A percentile compares a stretch with the other conserved stretches of the same genome.
Evolutionary conservation across 306 rosid species (phyloP).

Genomic region (Hylodesmum podocarpum): DNA sequence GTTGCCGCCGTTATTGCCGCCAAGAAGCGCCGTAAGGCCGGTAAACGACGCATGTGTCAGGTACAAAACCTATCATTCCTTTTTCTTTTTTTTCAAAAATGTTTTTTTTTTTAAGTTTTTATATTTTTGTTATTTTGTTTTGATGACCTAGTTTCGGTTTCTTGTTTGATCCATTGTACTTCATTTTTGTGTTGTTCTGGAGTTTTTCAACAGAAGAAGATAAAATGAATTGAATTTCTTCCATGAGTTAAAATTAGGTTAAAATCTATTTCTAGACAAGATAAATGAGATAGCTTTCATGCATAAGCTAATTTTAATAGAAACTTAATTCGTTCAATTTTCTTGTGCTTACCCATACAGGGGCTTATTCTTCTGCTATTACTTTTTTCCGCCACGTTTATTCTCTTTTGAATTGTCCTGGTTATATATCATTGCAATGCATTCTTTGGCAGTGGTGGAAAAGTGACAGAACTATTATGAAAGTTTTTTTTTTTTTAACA

Average conservation of each 20-base stretch:
- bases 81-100: background rate
- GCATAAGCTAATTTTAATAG: no score
- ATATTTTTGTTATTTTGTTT: no score
- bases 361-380: no score
- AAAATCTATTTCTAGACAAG: background rate
- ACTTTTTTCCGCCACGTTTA: no score
- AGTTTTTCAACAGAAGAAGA: no score
- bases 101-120: background rate
- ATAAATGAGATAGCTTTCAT: background rate
- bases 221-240: no score
- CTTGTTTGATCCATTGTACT: background rate
- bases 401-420: background rate
- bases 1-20: constrained; percentile 83
- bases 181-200: background rate
- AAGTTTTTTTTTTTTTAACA: background rate
- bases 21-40: constrained; percentile 92
- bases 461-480: background rate
- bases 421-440: background rate
- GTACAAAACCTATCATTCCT: constrained; percentile 26
- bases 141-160: background rate
- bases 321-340: background rate
- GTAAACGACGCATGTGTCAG: constrained; percentile 86
- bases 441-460: background rate
- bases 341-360: no score
- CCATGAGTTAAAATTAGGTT: no score